A percentile compares a stretch with the other conserved stretches of the same genome.
phyloP scores from a whole-genome alignment of 2,329 filamentous ascomycete genomes.

The Dryadomyces quercivorus region DNA sequence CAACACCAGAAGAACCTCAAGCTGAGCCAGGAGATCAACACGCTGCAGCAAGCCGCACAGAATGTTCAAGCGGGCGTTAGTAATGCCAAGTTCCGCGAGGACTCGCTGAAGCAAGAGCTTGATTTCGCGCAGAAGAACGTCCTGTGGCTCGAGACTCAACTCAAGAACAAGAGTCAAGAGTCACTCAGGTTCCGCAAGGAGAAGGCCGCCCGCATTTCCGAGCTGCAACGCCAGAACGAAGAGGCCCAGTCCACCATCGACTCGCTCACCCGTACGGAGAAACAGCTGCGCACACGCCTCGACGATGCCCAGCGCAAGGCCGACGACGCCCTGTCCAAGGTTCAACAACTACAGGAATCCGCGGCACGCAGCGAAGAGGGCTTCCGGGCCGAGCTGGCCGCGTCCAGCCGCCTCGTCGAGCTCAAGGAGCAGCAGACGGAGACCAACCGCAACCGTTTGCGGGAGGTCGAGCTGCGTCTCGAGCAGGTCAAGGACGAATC shows the following conservation, averaged over 20 bases:
- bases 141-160: constrained; percentile 85
- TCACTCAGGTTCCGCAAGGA: constrained; percentile 87
- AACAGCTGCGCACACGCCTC: constrained; percentile 66
- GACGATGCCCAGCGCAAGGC: constrained; percentile 77
- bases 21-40: constrained; percentile 68
- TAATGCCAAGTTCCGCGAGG: constrained; percentile 79
- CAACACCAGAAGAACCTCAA: constrained; percentile 83
- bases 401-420: constrained; percentile 67
- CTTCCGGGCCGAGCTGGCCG: constrained; percentile 77
- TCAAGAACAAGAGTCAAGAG: constrained; percentile 82
- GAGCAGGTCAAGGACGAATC: constrained; percentile 56
- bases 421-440: constrained; percentile 66
- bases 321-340: constrained; percentile 68
- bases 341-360: constrained; percentile 77
- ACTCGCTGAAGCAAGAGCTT: constrained; percentile 80
- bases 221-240: constrained; percentile 79
- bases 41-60: constrained; percentile 74
- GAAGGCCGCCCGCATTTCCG: constrained; percentile 78
- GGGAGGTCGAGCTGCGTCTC: constrained; percentile 52
- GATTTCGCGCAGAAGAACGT: constrained; percentile 80
- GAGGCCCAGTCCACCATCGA: constrained; percentile 70
- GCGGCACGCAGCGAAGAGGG: constrained; percentile 73
- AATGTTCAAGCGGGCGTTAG: constrained; percentile 67
- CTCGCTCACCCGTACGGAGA: constrained; percentile 65
- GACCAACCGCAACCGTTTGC: constrained; percentile 57